Conservation (phyloP, 108 stramenopile genomes). For the Cyclotella sp. region DNA sequence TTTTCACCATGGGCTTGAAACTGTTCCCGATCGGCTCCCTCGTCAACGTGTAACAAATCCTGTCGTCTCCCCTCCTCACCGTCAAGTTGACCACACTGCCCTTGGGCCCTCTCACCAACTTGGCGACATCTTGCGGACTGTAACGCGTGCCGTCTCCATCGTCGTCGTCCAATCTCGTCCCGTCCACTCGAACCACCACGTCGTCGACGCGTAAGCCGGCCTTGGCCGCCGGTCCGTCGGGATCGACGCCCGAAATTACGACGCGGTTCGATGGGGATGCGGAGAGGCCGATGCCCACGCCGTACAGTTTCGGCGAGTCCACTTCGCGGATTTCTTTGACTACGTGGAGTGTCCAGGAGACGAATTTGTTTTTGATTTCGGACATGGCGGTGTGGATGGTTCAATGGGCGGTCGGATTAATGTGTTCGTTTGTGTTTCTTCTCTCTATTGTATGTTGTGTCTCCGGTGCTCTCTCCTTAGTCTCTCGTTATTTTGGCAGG, state of each 20-base stretch:
- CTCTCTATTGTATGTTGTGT: too few species aligned
- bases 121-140: conserved; percentile 73
- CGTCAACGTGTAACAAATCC: conserved; percentile 68
- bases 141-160: conserved; percentile 33
- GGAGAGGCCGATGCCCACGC: neutral
- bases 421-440: too few species aligned
- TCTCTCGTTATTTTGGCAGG: too few species aligned
- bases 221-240: conserved; percentile 69
- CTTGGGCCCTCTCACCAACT: conserved; percentile 67
- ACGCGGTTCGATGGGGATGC: neutral
- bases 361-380: conserved; percentile 42
- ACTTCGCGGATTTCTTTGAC: conserved; percentile 37
- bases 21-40: conserved; percentile 70
- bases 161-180: conserved; percentile 51
- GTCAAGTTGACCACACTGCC: conserved; percentile 69
- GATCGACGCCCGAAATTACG: conserved; percentile 52
- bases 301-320: neutral
- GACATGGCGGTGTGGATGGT: neutral
- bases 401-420: too few species aligned
- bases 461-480: too few species aligned
- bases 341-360: conserved; percentile 49
- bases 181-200: conserved; percentile 71
- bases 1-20: conserved; percentile 35
- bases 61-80: conserved; percentile 62
- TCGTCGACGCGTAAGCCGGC: conserved; percentile 67